Evolutionary conservation across 257 asterid genomes (phyloP), one percentile per base, ranked within the genome.

Genomic region (Schizonepeta tenuifolia): DNA sequence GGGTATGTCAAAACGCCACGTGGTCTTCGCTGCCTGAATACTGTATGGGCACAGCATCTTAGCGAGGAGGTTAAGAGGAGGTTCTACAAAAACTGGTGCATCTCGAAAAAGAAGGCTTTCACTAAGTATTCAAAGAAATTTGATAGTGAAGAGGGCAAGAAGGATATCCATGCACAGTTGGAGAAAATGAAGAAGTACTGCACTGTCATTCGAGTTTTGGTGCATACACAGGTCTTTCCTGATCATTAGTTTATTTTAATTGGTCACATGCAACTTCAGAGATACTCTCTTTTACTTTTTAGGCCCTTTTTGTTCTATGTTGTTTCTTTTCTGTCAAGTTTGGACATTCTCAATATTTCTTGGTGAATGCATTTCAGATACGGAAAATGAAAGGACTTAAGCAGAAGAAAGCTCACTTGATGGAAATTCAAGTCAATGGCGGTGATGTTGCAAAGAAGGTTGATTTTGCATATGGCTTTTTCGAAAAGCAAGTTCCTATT

Each of bases 371-470:
- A 67, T 78, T 75, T 33, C 80, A 90, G 96, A 81, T 91, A 36
- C 85, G 96, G 10, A 89, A 87, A 79, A 77, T 91, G 89, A 91
- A 91, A 65, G 97, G 97, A 1, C 86, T 91, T 8, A 86, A 89
- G 84, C 97, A 91, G 75, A 91, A 91, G 88, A 90, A 91, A 62
- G 92, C 96, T 18, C 96, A 91, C 74, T 51, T 91, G 51, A 91
- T 89, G 97, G 97, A 91, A 79, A 91, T 91, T 73, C 97, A 91
- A 77, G 90, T 87, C 56, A 91, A 89, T 66, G 97, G 96, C 40
- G 97, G 97, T 5, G 89, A 80, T 74, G 69, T 83, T 40, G 85
- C 88, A 0, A 83, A 87, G 74, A 91, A 91, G 75, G 96, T 91
- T 61, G 97, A 89, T 71, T 91, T 60, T 83, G 97, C 96, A 0